These are phyloP conservation scores for Penicillium tannophilum DNA, from an alignment of 495 filamentous ascomycete species.

Conservation along the genomic window DNA sequence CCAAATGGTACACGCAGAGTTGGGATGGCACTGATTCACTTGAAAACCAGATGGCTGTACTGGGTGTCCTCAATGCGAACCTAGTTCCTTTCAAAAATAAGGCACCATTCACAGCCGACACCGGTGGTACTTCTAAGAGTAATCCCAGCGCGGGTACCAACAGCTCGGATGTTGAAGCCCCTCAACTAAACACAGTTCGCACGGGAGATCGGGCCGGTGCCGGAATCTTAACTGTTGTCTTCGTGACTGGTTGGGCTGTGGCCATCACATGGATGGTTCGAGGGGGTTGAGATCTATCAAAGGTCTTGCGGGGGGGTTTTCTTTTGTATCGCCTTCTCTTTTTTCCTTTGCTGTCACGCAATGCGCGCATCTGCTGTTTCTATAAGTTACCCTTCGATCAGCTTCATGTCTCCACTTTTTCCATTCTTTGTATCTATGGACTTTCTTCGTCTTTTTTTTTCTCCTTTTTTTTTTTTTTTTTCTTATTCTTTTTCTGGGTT, in stretches of 20 bases:
- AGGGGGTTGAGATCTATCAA: constrained; percentile 24
- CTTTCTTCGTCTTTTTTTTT: neutral
- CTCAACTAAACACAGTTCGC: constrained; percentile 44
- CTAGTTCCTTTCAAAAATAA: constrained; percentile 48
- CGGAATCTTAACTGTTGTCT: constrained; percentile 62
- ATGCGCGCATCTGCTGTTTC: neutral
- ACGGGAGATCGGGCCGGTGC: constrained; percentile 64
- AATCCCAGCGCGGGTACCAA: constrained; percentile 58
- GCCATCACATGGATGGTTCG: constrained; percentile 48
- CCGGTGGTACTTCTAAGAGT: constrained; percentile 67
- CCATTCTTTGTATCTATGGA: neutral
- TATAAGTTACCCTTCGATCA: neutral
- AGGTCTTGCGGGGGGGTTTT: neutral
- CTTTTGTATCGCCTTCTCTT: neutral
- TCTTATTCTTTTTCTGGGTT: neutral
- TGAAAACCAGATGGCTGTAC: constrained; percentile 61
- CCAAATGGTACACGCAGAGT: constrained; percentile 48
- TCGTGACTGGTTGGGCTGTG: constrained; percentile 55
- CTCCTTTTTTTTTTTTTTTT: neutral
- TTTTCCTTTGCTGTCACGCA: constrained; percentile 8
- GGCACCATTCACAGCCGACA: constrained; percentile 55
- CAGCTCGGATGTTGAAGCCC: constrained; percentile 22
- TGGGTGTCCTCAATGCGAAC: constrained; percentile 58
- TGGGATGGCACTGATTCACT: constrained; percentile 54
- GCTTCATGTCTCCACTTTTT: neutral